Percentiles rank a stretch among this genome's conserved stretches.
Evolutionary conservation across 345 rosid species (phyloP).

Genomic region (Boechera retrofracta): DNA sequence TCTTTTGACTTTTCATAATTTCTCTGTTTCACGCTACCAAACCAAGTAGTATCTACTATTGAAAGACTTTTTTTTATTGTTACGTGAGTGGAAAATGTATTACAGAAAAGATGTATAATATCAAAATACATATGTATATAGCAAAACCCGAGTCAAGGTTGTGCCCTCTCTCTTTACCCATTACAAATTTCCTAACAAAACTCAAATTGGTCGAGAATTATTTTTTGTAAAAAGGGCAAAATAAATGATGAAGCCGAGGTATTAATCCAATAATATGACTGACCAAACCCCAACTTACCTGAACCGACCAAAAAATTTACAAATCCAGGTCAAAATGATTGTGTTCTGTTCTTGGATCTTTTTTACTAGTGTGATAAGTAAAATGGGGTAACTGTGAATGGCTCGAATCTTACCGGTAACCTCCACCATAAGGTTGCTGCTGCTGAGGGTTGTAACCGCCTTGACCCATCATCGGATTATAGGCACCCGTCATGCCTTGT

Average conservation of each 20-base stretch:
- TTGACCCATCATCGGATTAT: slow-evolving; percentile 74
- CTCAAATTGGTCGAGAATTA: neutral
- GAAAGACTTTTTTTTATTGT: neutral
- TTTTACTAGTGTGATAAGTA: slow-evolving; percentile 6
- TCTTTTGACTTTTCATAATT: slow-evolving; percentile 1
- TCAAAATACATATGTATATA: slow-evolving; percentile 11
- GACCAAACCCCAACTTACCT: slow-evolving; percentile 28
- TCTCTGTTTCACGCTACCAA: neutral
- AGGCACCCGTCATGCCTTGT: slow-evolving; percentile 52
- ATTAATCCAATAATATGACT: slow-evolving; percentile 10
- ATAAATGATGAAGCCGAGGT: slow-evolving; percentile 3
- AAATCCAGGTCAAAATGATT: slow-evolving; percentile 30
- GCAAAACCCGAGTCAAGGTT: neutral
- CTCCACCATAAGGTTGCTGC: slow-evolving; percentile 59
- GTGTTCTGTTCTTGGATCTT: slow-evolving; percentile 16
- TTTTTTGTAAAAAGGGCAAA: slow-evolving; percentile 10
- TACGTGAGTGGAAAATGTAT: slow-evolving; percentile 1
- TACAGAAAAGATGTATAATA: slow-evolving; percentile 13
- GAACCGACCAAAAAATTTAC: slow-evolving; percentile 20
- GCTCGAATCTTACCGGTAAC: slow-evolving; percentile 57
- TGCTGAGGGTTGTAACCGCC: slow-evolving; percentile 73
- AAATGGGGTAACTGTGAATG: slow-evolving; percentile 2
- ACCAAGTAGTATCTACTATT: neutral
- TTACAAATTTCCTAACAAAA: slow-evolving; percentile 29
- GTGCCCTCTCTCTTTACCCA: neutral